Percentiles rank a stretch among this genome's conserved stretches.
phyloP scores from a whole-genome alignment of 306 rosid species.

The Dalbergia cultrata region DNA sequence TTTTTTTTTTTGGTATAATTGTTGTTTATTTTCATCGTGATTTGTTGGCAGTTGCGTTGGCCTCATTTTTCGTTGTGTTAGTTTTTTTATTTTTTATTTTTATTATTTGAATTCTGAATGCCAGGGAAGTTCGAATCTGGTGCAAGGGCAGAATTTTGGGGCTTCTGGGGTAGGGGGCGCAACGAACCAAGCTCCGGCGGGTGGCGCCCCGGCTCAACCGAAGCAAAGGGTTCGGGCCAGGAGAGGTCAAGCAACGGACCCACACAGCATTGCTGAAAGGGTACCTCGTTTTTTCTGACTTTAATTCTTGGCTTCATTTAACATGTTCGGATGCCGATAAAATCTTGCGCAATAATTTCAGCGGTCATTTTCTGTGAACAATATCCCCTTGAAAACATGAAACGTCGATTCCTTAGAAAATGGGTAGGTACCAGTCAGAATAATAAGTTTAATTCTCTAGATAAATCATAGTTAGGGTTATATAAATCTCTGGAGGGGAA shows the following conservation, averaged over 20 bases:
- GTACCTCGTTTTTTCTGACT: constrained; percentile 50
- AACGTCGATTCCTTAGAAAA: constrained; percentile 14
- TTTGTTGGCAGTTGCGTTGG: not conserved
- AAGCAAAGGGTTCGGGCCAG: constrained; percentile 94
- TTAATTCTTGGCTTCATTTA: not conserved
- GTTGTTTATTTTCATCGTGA: not conserved
- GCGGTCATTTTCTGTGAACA: constrained; percentile 42
- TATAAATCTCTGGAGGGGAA: not conserved
- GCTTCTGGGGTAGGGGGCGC: constrained; percentile 44
- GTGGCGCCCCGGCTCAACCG: constrained; percentile 71
- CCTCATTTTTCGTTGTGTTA: not conserved
- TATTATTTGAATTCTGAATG: not conserved
- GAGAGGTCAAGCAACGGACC: constrained; percentile 98
- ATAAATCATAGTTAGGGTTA: not conserved
- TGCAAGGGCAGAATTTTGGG: constrained; percentile 62
- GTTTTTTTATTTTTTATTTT: not conserved
- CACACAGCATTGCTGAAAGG: constrained; percentile 98
- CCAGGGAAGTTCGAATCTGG: constrained; percentile 48
- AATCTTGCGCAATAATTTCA: constrained; percentile 22
- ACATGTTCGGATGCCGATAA: constrained; percentile 45
- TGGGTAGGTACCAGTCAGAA: not conserved
- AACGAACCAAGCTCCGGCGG: constrained; percentile 59
- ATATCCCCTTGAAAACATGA: not conserved
- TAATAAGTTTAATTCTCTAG: not conserved
- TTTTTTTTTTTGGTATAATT: too few species aligned